phyloP scores from a whole-genome alignment of 2,329 filamentous ascomycete species.

The Stagonosporopsis vannaccii region DNA sequence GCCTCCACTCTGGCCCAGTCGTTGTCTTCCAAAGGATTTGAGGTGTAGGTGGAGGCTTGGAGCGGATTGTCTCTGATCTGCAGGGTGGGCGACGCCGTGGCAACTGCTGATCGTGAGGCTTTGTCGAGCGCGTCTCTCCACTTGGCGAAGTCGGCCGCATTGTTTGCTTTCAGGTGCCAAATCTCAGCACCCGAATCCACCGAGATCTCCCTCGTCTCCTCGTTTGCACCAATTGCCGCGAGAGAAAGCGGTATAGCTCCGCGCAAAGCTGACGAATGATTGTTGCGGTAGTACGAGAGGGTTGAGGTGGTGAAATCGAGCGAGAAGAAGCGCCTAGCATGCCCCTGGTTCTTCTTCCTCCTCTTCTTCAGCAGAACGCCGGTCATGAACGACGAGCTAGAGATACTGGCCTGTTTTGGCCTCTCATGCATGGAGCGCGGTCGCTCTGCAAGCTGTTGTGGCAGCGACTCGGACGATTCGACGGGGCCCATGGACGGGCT shows the following conservation, averaged over 20 bases:
- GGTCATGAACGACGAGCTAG: constrained; percentile 71
- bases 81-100: constrained; percentile 38
- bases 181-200: constrained; percentile 97
- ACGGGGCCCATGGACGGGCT: constrained; percentile 54
- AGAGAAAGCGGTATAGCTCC: constrained; percentile 92
- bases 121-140: constrained; percentile 88
- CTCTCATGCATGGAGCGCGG: constrained; percentile 48
- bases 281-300: constrained; percentile 94
- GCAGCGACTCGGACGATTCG: constrained; percentile 61
- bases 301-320: constrained; percentile 94
- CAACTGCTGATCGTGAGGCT: constrained; percentile 66
- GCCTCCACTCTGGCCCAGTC: constrained; percentile 90
- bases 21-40: constrained; percentile 67
- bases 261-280: constrained; percentile 88
- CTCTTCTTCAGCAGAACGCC: constrained; percentile 88
- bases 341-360: constrained; percentile 92
- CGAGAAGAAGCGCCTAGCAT: constrained; percentile 92
- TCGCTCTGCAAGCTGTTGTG: constrained; percentile 49
- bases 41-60: constrained; percentile 26
- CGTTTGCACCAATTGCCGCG: constrained; percentile 89
- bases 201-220: constrained; percentile 87
- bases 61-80: constrained; percentile 37
- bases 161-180: constrained; percentile 89
- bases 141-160: constrained; percentile 81
- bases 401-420: constrained; percentile 25